Conservation (phyloP, 176 grass and related monocot species). For the Oryza rufipogon region DNA sequence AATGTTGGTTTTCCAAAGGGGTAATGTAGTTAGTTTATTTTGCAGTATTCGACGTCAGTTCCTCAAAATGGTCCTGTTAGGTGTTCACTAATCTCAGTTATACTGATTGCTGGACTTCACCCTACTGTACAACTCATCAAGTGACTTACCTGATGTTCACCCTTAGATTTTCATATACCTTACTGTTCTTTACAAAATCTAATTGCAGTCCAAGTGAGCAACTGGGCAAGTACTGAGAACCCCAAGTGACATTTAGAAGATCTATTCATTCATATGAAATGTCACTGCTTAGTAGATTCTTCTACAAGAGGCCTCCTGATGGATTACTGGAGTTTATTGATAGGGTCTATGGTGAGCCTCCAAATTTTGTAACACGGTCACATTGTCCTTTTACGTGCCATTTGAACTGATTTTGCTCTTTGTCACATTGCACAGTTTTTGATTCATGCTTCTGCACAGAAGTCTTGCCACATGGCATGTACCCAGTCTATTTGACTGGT, state of each 20-base stretch:
- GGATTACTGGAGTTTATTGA: slow-evolving; percentile 94
- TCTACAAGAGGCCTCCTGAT: slow-evolving; percentile 97
- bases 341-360: slow-evolving; percentile 78
- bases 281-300: slow-evolving; percentile 99
- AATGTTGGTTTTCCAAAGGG: neutral
- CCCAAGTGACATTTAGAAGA: slow-evolving; percentile 29
- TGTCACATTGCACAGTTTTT: slow-evolving; percentile 73
- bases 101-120: neutral
- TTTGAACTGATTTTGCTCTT: slow-evolving; percentile 43
- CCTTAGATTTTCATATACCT: slow-evolving; percentile 15
- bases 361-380: slow-evolving; percentile 8
- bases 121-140: neutral
- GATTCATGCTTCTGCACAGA: slow-evolving; percentile 99
- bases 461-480: slow-evolving; percentile 82
- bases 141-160: neutral
- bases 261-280: slow-evolving; percentile 61
- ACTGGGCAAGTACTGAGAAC: slow-evolving; percentile 13
- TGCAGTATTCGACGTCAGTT: neutral
- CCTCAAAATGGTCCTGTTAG: neutral
- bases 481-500: slow-evolving; percentile 85
- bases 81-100: neutral
- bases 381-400: slow-evolving; percentile 5
- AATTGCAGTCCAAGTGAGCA: slow-evolving; percentile 25
- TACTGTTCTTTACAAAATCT: slow-evolving; percentile 26
- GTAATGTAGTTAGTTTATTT: neutral